Conservation (phyloP, 768 basidiomycete species). For the Mycena sanguinolenta region DNA sequence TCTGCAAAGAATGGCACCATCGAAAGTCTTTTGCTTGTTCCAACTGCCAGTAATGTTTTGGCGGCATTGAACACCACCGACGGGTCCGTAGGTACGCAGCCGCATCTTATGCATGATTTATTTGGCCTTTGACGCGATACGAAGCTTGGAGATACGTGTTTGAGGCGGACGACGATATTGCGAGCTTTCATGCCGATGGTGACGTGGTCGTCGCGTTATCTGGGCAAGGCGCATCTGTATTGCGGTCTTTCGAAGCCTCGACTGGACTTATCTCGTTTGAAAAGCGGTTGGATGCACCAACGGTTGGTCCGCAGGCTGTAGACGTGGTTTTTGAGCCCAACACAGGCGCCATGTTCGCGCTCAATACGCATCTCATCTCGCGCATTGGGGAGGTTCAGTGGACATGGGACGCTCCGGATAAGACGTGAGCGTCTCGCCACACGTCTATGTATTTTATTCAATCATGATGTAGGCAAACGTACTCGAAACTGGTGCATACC, state of each 20-base stretch:
- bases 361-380: constrained; percentile 73
- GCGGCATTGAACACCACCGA: constrained; percentile 77
- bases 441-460: constrained; percentile 16
- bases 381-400: constrained; percentile 70
- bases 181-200: constrained; percentile 62
- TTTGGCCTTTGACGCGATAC: constrained; percentile 28
- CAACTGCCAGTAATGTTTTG: constrained; percentile 82
- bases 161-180: constrained; percentile 76
- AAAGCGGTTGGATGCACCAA: constrained; percentile 65
- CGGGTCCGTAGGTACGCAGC: constrained; percentile 76
- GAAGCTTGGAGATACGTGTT: constrained; percentile 87
- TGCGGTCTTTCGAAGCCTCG: constrained; percentile 75
- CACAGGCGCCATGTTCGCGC: constrained; percentile 57
- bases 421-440: constrained; percentile 61
- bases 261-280: constrained; percentile 80
- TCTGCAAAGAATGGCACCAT: constrained; percentile 42
- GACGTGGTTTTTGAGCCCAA: constrained; percentile 57
- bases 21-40: constrained; percentile 69
- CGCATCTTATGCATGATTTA: background rate
- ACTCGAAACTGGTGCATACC: constrained; percentile 72
- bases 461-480: constrained; percentile 64
- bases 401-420: constrained; percentile 80
- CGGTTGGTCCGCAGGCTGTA: constrained; percentile 62
- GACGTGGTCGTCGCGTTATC: constrained; percentile 78
- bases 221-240: constrained; percentile 76